A percentile compares a stretch with the other conserved stretches of the same genome.
Conservation (phyloP, 2,329 filamentous ascomycete species). For the Colletotrichum scovillei region DNA sequence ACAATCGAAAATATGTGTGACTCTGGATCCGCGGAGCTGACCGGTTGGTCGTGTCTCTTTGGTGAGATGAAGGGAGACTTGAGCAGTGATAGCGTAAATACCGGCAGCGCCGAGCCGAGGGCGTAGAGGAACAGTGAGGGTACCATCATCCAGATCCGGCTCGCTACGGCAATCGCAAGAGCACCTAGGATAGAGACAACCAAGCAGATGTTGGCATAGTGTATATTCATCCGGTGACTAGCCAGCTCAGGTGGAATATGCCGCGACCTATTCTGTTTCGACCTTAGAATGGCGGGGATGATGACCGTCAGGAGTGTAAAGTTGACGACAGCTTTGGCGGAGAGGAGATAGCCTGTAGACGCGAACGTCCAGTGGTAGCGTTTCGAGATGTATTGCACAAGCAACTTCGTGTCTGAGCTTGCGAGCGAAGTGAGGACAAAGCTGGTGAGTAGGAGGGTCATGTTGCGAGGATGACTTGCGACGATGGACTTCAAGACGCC, state of each 20-base stretch:
- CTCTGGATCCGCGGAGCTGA: slow-evolving; percentile 42
- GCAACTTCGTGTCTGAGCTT: slow-evolving; percentile 62
- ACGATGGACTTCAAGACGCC: slow-evolving; percentile 47
- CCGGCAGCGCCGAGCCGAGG: slow-evolving; percentile 59
- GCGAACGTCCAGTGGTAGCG: slow-evolving; percentile 59
- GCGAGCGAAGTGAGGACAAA: slow-evolving; percentile 61
- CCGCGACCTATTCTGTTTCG: slow-evolving; percentile 1
- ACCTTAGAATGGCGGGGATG: slow-evolving; percentile 51
- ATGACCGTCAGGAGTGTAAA: slow-evolving; percentile 55
- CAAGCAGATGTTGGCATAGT: slow-evolving; percentile 50
- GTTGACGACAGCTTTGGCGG: slow-evolving; percentile 60
- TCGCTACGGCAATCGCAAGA: slow-evolving; percentile 53
- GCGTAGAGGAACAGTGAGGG: slow-evolving; percentile 58
- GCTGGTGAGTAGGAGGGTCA: slow-evolving; percentile 54
- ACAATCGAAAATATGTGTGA: slow-evolving; percentile 61
- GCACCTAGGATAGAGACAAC: slow-evolving; percentile 50
- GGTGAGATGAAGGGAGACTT: slow-evolving; percentile 53
- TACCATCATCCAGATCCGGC: slow-evolving; percentile 52
- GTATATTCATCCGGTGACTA: slow-evolving; percentile 46
- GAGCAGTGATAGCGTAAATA: slow-evolving; percentile 61
- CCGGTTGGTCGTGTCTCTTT: slow-evolving; percentile 1
- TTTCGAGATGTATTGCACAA: slow-evolving; percentile 62
- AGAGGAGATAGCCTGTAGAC: slow-evolving; percentile 59
- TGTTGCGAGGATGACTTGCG: slow-evolving; percentile 52
- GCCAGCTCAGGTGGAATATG: slow-evolving; percentile 36